Conservation (phyloP, 1,284 basidiomycete genomes). For the Hortiboletus rubellus region DNA sequence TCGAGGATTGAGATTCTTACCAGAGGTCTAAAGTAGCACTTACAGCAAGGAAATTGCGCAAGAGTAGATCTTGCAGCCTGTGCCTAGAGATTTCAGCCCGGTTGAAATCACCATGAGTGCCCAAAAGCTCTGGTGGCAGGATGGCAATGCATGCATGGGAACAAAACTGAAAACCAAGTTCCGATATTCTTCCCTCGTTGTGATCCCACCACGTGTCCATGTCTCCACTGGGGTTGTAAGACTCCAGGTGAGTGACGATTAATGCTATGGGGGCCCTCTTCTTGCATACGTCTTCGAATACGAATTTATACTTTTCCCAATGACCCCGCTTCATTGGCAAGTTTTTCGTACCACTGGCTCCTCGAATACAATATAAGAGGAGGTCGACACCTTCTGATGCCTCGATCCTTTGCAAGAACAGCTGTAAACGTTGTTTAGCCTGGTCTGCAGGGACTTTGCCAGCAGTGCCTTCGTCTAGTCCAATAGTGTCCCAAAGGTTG, state of each 20-base stretch:
- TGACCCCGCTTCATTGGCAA: constrained; percentile 19
- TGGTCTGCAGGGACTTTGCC: constrained; percentile 13
- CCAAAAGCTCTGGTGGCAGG: constrained; percentile 8
- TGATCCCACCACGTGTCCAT: constrained; percentile 29
- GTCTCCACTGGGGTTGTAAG: constrained; percentile 13
- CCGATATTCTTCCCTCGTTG: constrained; percentile 4
- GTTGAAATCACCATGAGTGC: neutral
- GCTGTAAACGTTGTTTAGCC: constrained; percentile 18
- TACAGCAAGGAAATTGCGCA: constrained; percentile 14
- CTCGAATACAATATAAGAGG: constrained; percentile 25
- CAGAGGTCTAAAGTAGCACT: neutral
- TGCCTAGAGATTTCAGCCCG: constrained; percentile 9
- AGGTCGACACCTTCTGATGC: constrained; percentile 23
- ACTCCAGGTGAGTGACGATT: constrained; percentile 23
- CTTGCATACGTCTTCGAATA: constrained; percentile 23
- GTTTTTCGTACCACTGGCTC: constrained; percentile 11
- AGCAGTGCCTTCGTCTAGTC: constrained; percentile 21
- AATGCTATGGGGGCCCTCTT: constrained; percentile 24
- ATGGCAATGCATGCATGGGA: constrained; percentile 25
- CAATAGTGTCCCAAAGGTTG: constrained; percentile 31
- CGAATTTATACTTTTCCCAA: constrained; percentile 16
- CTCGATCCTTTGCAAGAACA: constrained; percentile 15
- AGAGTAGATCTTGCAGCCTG: constrained; percentile 17
- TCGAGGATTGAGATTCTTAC: neutral
- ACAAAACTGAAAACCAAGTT: constrained; percentile 21